Conservation (phyloP, 106 monocot genomes). For the Dioscorea dumetorum region DNA sequence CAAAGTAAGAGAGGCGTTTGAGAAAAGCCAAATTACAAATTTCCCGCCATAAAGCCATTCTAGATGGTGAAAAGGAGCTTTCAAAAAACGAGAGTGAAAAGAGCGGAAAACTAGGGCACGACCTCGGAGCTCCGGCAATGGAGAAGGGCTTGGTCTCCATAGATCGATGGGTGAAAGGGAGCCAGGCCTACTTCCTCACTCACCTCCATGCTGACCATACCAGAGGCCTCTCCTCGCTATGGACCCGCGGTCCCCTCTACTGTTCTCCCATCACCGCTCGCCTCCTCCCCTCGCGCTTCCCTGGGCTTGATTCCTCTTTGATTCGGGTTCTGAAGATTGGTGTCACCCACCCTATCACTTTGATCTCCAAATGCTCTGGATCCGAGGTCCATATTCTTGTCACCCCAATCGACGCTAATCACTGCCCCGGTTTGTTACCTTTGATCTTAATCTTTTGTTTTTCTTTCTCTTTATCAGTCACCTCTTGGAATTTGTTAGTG, state of each 20-base stretch:
- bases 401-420: slow-evolving; percentile 66
- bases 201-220: slow-evolving; percentile 93
- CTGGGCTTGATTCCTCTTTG: slow-evolving; percentile 51
- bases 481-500: not conserved
- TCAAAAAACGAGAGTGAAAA: too few species aligned
- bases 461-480: not conserved
- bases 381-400: slow-evolving; percentile 28
- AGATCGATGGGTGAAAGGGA: slow-evolving; percentile 58
- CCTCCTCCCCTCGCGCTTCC: slow-evolving; percentile 49
- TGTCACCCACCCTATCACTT: slow-evolving; percentile 15
- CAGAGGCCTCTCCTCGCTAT: slow-evolving; percentile 47
- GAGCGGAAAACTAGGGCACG: not conserved
- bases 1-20: too few species aligned
- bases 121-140: slow-evolving; percentile 8
- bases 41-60: too few species aligned
- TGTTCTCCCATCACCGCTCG: slow-evolving; percentile 63
- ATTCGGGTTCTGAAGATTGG: slow-evolving; percentile 48
- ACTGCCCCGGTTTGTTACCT: slow-evolving; percentile 58
- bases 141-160: slow-evolving; percentile 59
- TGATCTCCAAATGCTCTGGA: slow-evolving; percentile 31
- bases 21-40: too few species aligned
- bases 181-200: slow-evolving; percentile 87
- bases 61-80: too few species aligned
- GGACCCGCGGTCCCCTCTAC: slow-evolving; percentile 68
- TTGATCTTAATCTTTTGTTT: not conserved